Percentiles rank a stretch among this genome's conserved stretches.
These are phyloP conservation scores for Neurospora sp. DNA, from an alignment of 495 filamentous ascomycete species.

Conservation along the genomic window DNA sequence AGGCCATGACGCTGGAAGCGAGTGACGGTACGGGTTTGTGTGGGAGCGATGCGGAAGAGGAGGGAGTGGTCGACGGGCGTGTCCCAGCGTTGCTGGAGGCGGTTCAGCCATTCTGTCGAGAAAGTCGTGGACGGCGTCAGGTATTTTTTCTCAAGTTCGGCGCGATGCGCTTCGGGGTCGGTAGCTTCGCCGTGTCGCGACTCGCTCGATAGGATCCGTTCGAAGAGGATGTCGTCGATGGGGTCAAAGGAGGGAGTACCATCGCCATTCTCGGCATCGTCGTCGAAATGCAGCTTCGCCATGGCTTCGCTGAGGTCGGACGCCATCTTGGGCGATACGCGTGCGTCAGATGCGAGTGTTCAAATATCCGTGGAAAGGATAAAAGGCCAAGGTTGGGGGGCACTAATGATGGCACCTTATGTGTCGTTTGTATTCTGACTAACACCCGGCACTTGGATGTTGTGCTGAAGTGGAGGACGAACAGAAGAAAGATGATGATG, in stretches of 20 bases:
- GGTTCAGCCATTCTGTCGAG: constrained; percentile 73
- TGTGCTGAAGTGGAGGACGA: neutral
- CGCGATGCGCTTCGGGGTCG: constrained; percentile 49
- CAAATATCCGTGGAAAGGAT: neutral
- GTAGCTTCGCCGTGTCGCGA: constrained; percentile 34
- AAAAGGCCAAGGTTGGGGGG: neutral
- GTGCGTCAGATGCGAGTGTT: neutral
- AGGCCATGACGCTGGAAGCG: constrained; percentile 88
- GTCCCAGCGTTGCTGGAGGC: constrained; percentile 87
- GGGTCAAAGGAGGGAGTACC: constrained; percentile 8
- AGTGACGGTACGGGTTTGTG: constrained; percentile 84
- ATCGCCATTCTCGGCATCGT: constrained; percentile 7
- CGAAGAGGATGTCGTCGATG: constrained; percentile 51
- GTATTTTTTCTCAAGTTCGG: constrained; percentile 65
- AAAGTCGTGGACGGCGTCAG: constrained; percentile 70
- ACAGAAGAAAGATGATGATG: neutral
- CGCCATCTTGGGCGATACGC: constrained; percentile 22
- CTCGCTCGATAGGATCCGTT: neutral
- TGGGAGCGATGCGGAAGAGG: constrained; percentile 78
- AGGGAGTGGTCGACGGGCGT: constrained; percentile 61
- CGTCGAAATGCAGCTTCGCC: constrained; percentile 27
- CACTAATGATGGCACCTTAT: neutral
- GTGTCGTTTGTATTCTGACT: neutral
- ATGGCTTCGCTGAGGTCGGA: constrained; percentile 30
- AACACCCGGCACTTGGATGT: neutral